Evolutionary conservation across 495 filamentous ascomycete species (phyloP), one percentile per base, ranked within the genome.

Genomic region (Aspergillus sclerotioniger): DNA sequence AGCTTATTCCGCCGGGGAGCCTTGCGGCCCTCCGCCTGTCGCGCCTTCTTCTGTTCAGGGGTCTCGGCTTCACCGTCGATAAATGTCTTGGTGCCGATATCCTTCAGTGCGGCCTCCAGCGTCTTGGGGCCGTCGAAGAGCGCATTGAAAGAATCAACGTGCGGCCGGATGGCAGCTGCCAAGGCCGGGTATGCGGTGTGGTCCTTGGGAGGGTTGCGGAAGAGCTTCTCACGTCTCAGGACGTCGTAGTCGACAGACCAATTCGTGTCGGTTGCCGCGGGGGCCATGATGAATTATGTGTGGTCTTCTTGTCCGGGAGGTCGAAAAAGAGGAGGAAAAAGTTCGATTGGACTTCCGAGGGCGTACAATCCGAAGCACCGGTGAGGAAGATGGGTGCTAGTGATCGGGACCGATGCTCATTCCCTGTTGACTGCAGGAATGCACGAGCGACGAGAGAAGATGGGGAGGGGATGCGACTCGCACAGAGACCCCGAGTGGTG

Each of bases 111-210:
- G 20, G 86, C 84, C 51, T 90, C 86, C 44, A 98, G 73, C 21
- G 96, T 80, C 61, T 82, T 80, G 61, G 76, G 81, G 64, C 75
- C 76, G 13, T 86, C 86, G 65, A 96, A 91, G 39, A 96, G 76
- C n/a, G 89, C 87, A 78, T 98, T 96, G 84, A 97, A 98, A 8
- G 94, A 93, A 60, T 96, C 85, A 67, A 96, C 85, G 70, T 98
- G 94, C 32, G 94, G 94, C 57, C 87, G 80, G 58, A 96, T 84
- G 2, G 93, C 90, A 41, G 82, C 84, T 48, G 90, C 87, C 46
- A 98, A 81, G 12, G 89, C 82, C 3, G 94, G 94, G 69, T 94
- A 98, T 52, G 94, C 90, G 13, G 91, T 88, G 48, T 82, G 85
- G 65, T 97, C 91, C 65, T 82, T 87, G 1, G 94, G 92, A 2